A percentile compares a stretch with the other conserved stretches of the same genome.
phyloP scores from a whole-genome alignment of 148 eudicot species.

The Gaultheria prostrata region DNA sequence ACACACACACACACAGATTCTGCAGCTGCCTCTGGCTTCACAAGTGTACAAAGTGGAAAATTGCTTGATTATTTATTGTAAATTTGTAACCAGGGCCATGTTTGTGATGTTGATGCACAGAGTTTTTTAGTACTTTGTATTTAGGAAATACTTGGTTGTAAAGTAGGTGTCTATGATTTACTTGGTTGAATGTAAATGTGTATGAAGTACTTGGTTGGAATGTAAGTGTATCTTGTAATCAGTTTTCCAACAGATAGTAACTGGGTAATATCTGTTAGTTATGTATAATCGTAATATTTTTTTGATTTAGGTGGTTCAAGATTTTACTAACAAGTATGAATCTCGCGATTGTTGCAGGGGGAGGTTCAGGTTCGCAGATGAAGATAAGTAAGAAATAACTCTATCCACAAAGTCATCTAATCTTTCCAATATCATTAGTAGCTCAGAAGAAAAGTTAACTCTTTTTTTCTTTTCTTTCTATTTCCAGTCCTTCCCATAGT shows the following conservation, averaged over 20 bases:
- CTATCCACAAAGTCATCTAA: background rate
- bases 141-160: background rate
- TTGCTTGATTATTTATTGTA: background rate
- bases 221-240: background rate
- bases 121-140: background rate
- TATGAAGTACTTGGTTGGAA: background rate
- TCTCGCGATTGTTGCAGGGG: constrained; percentile 17
- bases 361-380: background rate
- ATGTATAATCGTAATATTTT: background rate
- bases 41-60: background rate
- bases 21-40: background rate
- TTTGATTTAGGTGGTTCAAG: constrained; percentile 11
- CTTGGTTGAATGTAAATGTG: background rate
- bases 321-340: constrained; percentile 7
- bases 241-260: background rate
- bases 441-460: background rate
- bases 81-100: background rate
- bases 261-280: background rate
- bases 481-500: constrained; percentile 42
- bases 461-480: background rate
- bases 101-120: background rate
- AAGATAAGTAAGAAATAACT: constrained; percentile 8
- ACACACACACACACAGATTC: too few relatives aligned
- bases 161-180: background rate
- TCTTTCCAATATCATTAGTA: background rate